Base-by-base conservation (phyloP, 768 basidiomycete species). In the Austroboletus eburneus region DNA sequence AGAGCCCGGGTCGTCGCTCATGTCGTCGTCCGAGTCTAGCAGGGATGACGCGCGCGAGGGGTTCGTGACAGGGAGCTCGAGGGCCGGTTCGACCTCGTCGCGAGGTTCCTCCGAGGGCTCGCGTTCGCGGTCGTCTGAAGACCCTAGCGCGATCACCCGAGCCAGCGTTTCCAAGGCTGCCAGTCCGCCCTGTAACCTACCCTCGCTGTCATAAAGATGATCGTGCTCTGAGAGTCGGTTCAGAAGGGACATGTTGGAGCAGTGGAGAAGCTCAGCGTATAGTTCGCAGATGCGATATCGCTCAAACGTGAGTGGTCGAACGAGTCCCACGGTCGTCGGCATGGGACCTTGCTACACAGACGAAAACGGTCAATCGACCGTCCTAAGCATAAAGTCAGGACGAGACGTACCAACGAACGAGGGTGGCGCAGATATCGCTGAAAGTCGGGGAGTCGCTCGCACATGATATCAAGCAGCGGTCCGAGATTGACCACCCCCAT, bases 201-300 rank as follows among this genome's bases (percentile, higher is more conserved):
- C 95, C 43, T 90, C 81, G 2, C 73, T 70, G 59, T 91, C 90
- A 65, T 91, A 93, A n/a, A 83, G 70, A 20, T 79, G 74, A 38
- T 80, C 77, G 45, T 76, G 82, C 39, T 85, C 82, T 0, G 78
- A 61, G 1, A 79, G 68, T 9, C 96, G 89, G 63, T 98, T 98
- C 22, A 98, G 74, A 20, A 98, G 78, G 5, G 89, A 84, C 95
- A 99, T 98, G 59, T 96, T 98, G 16, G 96, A 98, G 64, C 93
- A 96, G 61, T 99, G 96, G 21, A 98, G 71, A 5, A 99, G 80
- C 63, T 99, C 96, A 17, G 95, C 96, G 57, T 95, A 93, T 12
- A 99, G 75, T 66, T 99, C 96, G 68, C 92, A 90, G 57, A 98
- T 92, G 9, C 95, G 83, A 67, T 91, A 96, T 14, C 96, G 85